Evolutionary conservation across 2,329 filamentous ascomycete species (phyloP).

Genomic region (Tolypocladium ovalisporum): DNA sequence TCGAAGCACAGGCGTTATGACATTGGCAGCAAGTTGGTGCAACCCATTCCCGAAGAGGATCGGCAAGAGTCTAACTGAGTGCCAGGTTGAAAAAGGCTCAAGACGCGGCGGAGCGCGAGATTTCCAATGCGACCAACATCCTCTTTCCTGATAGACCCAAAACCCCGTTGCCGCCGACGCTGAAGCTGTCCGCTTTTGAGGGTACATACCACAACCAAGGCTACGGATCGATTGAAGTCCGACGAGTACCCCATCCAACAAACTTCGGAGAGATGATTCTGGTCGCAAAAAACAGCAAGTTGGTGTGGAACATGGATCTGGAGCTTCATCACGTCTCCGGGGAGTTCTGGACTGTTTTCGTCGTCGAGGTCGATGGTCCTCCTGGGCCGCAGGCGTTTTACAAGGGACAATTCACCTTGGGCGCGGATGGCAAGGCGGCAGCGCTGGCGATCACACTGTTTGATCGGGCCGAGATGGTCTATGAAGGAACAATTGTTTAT

Average conservation of each 20-base stretch:
- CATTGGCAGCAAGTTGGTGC: constrained; percentile 5
- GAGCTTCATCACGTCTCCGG: constrained; percentile 16
- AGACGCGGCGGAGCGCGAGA: constrained; percentile 11
- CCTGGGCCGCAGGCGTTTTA: not conserved
- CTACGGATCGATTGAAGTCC: constrained; percentile 19
- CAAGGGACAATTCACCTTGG: constrained; percentile 5
- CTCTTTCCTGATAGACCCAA: constrained; percentile 26
- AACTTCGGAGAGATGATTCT: constrained; percentile 8
- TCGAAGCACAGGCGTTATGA: constrained; percentile 9
- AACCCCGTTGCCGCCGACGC: constrained; percentile 22
- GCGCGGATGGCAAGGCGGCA: not conserved
- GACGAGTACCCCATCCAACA: constrained; percentile 5
- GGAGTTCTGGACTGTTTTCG: constrained; percentile 13
- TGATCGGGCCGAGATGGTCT: constrained; percentile 1
- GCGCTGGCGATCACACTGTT: not conserved
- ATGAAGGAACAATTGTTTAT: not conserved
- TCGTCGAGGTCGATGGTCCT: not conserved
- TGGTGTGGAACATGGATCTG: constrained; percentile 9
- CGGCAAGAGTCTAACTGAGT: not conserved
- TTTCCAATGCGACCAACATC: constrained; percentile 14
- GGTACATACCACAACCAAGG: constrained; percentile 34
- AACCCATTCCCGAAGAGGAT: not conserved
- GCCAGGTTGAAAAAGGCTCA: not conserved
- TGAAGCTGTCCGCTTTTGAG: constrained; percentile 19
- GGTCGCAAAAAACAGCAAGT: constrained; percentile 10